Conservation (phyloP, 208 protist genomes). For the Acanthamoeba castellanii region DNA sequence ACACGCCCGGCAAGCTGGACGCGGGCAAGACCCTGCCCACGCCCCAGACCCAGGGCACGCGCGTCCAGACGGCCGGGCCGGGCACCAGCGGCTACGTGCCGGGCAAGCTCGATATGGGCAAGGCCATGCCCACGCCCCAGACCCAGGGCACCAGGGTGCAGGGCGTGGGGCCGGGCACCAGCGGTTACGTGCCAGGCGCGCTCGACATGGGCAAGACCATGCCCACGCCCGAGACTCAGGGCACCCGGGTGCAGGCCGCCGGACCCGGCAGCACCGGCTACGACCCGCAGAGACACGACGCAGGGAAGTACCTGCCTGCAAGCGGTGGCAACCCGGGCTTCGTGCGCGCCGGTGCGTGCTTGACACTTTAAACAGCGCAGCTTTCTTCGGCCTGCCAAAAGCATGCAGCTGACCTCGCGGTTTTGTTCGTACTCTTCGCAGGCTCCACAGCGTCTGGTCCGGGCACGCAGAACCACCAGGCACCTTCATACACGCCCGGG, state of each 20-base stretch:
- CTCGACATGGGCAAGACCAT: constrained; percentile 15
- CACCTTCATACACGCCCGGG: neutral
- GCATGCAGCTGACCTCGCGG: neutral
- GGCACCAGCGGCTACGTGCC: constrained; percentile 30
- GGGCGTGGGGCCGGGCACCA: constrained; percentile 17
- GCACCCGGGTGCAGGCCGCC: neutral
- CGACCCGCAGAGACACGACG: constrained; percentile 5
- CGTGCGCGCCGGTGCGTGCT: neutral
- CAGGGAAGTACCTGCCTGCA: neutral
- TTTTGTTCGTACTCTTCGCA: neutral
- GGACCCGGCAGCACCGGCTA: constrained; percentile 51
- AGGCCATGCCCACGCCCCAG: neutral
- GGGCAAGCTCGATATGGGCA: constrained; percentile 10
- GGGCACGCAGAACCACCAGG: neutral
- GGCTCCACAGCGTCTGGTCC: neutral
- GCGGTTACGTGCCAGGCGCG: neutral
- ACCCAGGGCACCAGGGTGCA: neutral
- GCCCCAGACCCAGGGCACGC: neutral
- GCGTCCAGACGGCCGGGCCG: neutral
- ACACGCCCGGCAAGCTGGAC: neutral
- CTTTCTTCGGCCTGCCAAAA: neutral
- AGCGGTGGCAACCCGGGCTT: neutral
- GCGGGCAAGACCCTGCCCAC: neutral
- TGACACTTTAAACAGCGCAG: neutral
- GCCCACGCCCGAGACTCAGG: neutral